Conservation (phyloP, 768 basidiomycete genomes). For the Leccinum obscurum region DNA sequence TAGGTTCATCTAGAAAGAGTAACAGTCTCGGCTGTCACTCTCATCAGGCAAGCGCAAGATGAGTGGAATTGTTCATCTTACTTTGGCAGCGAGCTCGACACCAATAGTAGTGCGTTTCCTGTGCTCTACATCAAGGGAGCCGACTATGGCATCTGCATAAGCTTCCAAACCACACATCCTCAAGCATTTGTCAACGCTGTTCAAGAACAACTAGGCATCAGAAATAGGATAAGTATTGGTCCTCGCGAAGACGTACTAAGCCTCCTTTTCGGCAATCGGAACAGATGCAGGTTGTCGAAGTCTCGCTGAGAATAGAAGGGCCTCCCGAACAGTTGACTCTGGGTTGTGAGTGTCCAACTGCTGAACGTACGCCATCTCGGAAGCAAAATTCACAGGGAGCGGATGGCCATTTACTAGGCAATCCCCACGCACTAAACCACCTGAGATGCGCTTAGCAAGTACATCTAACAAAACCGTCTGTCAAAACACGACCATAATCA, state of each 20-base stretch:
- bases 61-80: neutral
- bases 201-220: neutral
- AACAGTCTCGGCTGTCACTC: conserved; percentile 40
- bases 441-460: conserved; percentile 48
- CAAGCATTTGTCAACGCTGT: conserved; percentile 56
- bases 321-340: conserved; percentile 77
- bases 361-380: conserved; percentile 58
- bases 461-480: conserved; percentile 62
- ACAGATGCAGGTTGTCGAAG: conserved; percentile 73
- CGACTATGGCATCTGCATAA: conserved; percentile 63
- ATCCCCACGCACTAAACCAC: conserved; percentile 51
- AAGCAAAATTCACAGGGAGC: conserved; percentile 56
- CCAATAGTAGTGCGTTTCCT: conserved; percentile 59
- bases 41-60: neutral
- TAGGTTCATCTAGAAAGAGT: conserved; percentile 63
- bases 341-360: conserved; percentile 82
- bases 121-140: conserved; percentile 50
- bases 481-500: neutral
- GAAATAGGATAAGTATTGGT: neutral
- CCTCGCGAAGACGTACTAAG: conserved; percentile 54
- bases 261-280: conserved; percentile 69
- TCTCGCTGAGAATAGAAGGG: conserved; percentile 75
- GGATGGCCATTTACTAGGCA: conserved; percentile 55
- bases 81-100: conserved; percentile 60
- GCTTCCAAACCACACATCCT: conserved; percentile 64